phyloP scores from a whole-genome alignment of 352 stramenopile species.

The Globisporangium acanthophoron region DNA sequence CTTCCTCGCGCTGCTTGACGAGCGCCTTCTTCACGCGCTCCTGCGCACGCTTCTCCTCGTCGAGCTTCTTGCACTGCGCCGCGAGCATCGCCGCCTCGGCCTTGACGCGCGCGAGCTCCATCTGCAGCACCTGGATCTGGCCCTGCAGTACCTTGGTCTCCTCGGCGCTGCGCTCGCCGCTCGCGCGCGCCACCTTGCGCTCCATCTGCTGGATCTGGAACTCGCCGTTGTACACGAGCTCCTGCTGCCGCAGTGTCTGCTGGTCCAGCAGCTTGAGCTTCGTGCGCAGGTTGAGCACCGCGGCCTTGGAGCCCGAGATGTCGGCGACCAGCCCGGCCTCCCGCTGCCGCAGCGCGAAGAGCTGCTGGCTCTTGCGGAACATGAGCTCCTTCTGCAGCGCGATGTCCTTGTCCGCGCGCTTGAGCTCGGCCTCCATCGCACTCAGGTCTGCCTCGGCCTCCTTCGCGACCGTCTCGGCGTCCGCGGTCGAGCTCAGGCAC shows the following conservation, averaged over 20 bases:
- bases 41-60: constrained; percentile 83
- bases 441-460: constrained; percentile 75
- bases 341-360: constrained; percentile 84
- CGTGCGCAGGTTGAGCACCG: constrained; percentile 80
- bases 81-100: constrained; percentile 87
- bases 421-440: constrained; percentile 55
- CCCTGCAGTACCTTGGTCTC: constrained; percentile 91
- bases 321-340: constrained; percentile 89
- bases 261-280: constrained; percentile 91
- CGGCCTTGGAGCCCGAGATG: constrained; percentile 88
- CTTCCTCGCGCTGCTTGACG: constrained; percentile 69
- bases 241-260: constrained; percentile 87
- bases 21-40: constrained; percentile 78
- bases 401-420: constrained; percentile 74
- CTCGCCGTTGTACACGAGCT: constrained; percentile 95
- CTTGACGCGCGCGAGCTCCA: constrained; percentile 85
- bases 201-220: constrained; percentile 98
- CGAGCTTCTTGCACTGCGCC: constrained; percentile 90
- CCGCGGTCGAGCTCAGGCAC: constrained; percentile 60
- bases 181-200: constrained; percentile 90
- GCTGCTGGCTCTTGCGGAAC: constrained; percentile 88
- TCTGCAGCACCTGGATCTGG: constrained; percentile 89
- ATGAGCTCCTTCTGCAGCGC: constrained; percentile 89
- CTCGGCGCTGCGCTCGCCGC: constrained; percentile 91
- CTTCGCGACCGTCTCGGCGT: constrained; percentile 83